Conservation (phyloP, 2,329 filamentous ascomycete genomes). For the Hymenoscyphus infarciens region DNA sequence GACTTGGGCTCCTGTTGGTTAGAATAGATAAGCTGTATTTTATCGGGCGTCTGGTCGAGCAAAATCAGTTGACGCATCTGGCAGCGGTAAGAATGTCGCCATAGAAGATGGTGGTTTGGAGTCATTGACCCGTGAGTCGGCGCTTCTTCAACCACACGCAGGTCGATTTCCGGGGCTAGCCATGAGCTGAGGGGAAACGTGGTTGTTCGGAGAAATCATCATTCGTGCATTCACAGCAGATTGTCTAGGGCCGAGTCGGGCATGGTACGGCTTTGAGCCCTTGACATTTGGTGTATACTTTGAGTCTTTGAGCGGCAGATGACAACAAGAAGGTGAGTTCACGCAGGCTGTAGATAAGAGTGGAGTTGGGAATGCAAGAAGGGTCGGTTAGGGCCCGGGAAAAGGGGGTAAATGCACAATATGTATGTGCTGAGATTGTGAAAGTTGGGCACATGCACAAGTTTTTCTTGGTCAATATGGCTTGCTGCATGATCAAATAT, state of each 20-base stretch:
- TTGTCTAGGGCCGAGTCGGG: background rate
- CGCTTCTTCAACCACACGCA: background rate
- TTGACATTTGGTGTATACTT: background rate
- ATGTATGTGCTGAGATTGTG: background rate
- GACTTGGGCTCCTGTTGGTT: background rate
- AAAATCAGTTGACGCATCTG: background rate
- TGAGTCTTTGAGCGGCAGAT: background rate
- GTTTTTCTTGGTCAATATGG: background rate
- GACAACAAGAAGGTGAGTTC: background rate
- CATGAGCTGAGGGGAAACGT: constrained; percentile 1
- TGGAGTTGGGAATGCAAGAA: background rate
- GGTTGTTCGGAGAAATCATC: constrained; percentile 1
- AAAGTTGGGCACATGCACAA: background rate
- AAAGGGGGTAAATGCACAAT: constrained; percentile 1
- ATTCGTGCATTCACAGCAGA: background rate
- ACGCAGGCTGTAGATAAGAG: background rate
- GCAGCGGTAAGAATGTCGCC: background rate
- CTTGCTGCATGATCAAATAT: constrained; percentile 2
- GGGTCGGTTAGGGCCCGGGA: background rate
- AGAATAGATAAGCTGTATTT: background rate
- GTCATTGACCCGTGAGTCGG: background rate
- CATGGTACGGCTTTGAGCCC: background rate
- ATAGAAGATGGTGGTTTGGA: background rate
- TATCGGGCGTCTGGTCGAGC: background rate
- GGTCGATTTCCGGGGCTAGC: background rate